phyloP scores from a whole-genome alignment of 2,329 filamentous ascomycete species.

The Plenodomus lindquistii region DNA sequence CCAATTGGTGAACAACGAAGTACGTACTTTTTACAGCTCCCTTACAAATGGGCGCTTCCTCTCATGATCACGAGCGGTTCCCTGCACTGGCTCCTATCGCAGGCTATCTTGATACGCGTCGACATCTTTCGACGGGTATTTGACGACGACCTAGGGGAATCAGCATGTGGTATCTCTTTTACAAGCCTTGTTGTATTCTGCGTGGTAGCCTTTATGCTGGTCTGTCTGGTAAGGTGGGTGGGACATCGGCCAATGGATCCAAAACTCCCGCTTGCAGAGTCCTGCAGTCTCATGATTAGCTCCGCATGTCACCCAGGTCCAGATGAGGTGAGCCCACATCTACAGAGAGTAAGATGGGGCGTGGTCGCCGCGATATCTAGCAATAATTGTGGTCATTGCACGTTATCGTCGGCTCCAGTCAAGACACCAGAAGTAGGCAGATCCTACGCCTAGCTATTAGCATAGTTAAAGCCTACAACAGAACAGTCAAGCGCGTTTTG shows the following conservation, averaged over 20 bases:
- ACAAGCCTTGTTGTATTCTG: constrained; percentile 9
- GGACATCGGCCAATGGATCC: constrained; percentile 74
- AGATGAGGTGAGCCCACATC: constrained; percentile 15
- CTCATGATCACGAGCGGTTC: constrained; percentile 35
- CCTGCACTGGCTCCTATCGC: constrained; percentile 52
- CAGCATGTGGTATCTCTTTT: constrained; percentile 10
- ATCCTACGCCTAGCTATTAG: no score
- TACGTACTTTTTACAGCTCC: constrained; percentile 49
- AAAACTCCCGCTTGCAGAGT: constrained; percentile 80
- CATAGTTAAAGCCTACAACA: no score
- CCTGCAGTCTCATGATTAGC: constrained; percentile 55
- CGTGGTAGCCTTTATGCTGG: neutral
- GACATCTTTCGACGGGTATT: neutral
- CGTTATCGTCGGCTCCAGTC: no score
- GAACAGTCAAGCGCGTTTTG: no score
- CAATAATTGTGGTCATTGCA: no score
- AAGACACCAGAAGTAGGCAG: no score
- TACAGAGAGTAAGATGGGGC: constrained; percentile 31
- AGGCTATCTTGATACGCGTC: constrained; percentile 45
- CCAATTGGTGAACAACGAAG: constrained; percentile 38
- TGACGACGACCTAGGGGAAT: neutral
- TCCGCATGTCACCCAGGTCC: constrained; percentile 27
- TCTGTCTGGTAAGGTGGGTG: constrained; percentile 39
- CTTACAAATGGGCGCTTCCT: constrained; percentile 44
- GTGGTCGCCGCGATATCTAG: no score